Base-by-base conservation (phyloP, 2,329 filamentous ascomycete species). In the Claviceps spartinae region DNA sequence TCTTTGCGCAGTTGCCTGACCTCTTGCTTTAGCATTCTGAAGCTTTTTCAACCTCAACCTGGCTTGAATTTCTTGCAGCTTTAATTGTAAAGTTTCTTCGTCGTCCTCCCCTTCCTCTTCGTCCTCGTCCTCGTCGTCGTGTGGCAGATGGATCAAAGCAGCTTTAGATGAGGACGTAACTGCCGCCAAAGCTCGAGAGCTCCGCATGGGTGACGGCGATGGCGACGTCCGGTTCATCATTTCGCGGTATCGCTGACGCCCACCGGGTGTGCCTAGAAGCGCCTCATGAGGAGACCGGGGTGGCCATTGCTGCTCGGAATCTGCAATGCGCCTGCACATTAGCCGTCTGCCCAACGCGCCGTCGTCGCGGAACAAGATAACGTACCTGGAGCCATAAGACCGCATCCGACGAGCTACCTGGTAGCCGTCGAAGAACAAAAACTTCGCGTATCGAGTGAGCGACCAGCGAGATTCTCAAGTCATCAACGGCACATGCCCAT, bases 31-130 rank as follows among this genome's bases (percentile, higher is more conserved):
- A 48, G 66, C 68, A 62, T 83, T 83, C 65, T 93, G 86, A 14
- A 97, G 71, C 62, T 85, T 89, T 67, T 96, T 97, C 57, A 97
- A 68, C 67, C 85, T 93, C 50, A 97, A 70, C 54, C 85, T 83
- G 6, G 90, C 88, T 66, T 97, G 84, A 54, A 98, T 95, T 52
- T 87, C 88, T 57, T 90, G 83, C 5, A 97, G 72, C 64, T 95
- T 83, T 56, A 98, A 71, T 62, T 94, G 81, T 37, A 97, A 70
- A 1, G 82, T 94, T 71, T 97, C 90, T 66, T 96, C 91, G 59
- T 95, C 90, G 6, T 94, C 70, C 5, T 67, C 69, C 48, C 69
- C 62, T 26, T 63, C 62, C 8, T 60, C 62, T 18, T 5, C 43
- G 2, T 30, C 90, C 8, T 93, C 70, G 26, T 62, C 61, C 14